A percentile compares a stretch with the other conserved stretches of the same genome.
phyloP scores from a whole-genome alignment of 2,329 filamentous ascomycete species.

The Aureobasidium namibiae region DNA sequence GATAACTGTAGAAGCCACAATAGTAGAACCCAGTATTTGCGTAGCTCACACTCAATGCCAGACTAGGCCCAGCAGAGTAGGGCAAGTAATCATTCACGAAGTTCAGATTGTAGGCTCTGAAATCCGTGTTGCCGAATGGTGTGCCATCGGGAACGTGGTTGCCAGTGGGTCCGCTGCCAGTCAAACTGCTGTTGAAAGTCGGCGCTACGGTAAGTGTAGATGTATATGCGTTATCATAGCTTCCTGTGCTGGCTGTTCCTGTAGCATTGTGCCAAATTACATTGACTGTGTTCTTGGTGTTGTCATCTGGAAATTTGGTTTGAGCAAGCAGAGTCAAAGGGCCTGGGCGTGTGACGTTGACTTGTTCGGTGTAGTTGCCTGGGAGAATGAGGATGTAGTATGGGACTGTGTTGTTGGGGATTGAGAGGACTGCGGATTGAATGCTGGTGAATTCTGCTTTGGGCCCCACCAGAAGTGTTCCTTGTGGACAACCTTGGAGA shows the following conservation, averaged over 20 bases:
- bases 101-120: slow-evolving; percentile 59
- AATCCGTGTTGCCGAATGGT: slow-evolving; percentile 55
- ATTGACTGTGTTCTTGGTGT: slow-evolving; percentile 44
- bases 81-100: slow-evolving; percentile 53
- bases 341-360: slow-evolving; percentile 56
- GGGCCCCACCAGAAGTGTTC: slow-evolving; percentile 25
- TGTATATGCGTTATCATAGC: slow-evolving; percentile 55
- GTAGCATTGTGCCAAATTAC: slow-evolving; percentile 53
- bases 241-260: slow-evolving; percentile 32
- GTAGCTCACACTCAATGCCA: slow-evolving; percentile 53
- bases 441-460: slow-evolving; percentile 28
- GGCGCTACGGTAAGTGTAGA: slow-evolving; percentile 55
- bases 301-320: slow-evolving; percentile 39
- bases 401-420: slow-evolving; percentile 37
- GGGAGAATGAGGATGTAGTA: slow-evolving; percentile 52
- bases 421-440: slow-evolving; percentile 40
- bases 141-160: slow-evolving; percentile 52
- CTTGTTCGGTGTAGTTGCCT: slow-evolving; percentile 54
- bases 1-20: slow-evolving; percentile 58
- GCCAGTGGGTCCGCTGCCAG: slow-evolving; percentile 54
- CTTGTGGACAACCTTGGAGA: slow-evolving; percentile 31
- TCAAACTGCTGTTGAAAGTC: slow-evolving; percentile 53
- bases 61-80: slow-evolving; percentile 46
- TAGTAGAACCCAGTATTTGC: slow-evolving; percentile 62
- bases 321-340: slow-evolving; percentile 56